Evolutionary conservation across 192 early-diverging fungal species (phyloP), one percentile per base, ranked within the genome.

Genomic region (Entomortierella beljakovae): DNA sequence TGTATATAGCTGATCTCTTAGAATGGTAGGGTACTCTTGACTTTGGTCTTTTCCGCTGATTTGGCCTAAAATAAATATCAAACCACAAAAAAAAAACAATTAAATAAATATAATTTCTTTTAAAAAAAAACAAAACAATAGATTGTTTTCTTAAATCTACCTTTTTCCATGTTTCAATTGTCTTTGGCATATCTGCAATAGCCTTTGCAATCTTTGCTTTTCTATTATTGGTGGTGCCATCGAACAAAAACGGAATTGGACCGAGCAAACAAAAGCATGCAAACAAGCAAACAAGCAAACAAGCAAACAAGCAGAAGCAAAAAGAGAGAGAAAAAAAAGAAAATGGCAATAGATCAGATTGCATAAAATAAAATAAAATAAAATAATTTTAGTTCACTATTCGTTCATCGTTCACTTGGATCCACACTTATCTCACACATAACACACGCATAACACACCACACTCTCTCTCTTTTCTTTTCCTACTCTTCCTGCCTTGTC

Each of bases 111-210:
- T 1, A 8, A 3, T 0, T 25, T n/a, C 0, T 15, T 18, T 51
- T 53, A 46, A 20, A 20, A 46, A 10, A 40, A 40, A 13, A 40
- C 6, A 13, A 13, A 40, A 40, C 7, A 40, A 40, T 38, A 8
- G 37, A 8, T 38, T 8, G 13, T 38, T 7, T 50, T 18, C 5
- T 32, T 37, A 11, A 43, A 1, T 31, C 49, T 80, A 83, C 82
- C 72, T 68, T 70, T 56, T 80, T 70, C 82, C 82, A 83, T 54
- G 65, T 71, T 55, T 79, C 76, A 51, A 84, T 80, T 20, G 75
- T 74, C 76, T 82, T 79, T 13, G 69, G 76, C 83, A 84, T 84
- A 18, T 84, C 81, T 26, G 68, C 64, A n/a, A 84, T 64, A 4
- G 81, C 80, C 66, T 84, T 84, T 25, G 65, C 69, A 46, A 80